phyloP scores from a whole-genome alignment of 2,329 filamentous ascomycete genomes.

The Berkeleyomyces basicola region DNA sequence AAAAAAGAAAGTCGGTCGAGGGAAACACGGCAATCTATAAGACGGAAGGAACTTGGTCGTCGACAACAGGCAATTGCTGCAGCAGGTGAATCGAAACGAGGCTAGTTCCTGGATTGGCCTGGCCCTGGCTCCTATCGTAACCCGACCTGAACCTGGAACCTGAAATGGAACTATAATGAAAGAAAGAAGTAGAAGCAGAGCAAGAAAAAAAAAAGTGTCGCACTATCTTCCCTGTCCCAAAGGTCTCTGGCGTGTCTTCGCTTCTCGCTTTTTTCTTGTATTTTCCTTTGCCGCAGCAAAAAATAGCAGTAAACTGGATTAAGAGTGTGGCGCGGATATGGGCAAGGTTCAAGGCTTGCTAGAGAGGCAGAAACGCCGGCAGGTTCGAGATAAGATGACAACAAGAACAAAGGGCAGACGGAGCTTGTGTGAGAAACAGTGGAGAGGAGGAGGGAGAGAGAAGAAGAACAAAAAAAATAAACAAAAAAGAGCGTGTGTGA shows the following conservation, averaged over 20 bases:
- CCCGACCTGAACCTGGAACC: constrained; percentile 13
- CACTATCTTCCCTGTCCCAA: neutral
- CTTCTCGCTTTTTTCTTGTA: neutral
- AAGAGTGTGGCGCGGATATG: neutral
- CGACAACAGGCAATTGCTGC: constrained; percentile 4
- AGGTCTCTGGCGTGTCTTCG: neutral
- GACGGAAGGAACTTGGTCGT: constrained; percentile 4
- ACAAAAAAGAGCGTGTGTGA: neutral
- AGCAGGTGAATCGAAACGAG: constrained; percentile 11
- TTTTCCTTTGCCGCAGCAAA: neutral
- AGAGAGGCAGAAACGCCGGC: neutral
- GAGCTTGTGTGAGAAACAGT: neutral
- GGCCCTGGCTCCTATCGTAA: constrained; percentile 12
- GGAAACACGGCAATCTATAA: constrained; percentile 3
- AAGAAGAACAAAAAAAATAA: neutral
- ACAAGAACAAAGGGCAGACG: neutral
- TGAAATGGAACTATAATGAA: constrained; percentile 7
- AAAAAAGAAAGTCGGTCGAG: neutral
- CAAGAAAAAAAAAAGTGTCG: neutral
- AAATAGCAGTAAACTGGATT: constrained; percentile 1
- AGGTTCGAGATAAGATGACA: constrained; percentile 1
- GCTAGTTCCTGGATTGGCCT: constrained; percentile 10
- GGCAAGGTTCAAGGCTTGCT: neutral
- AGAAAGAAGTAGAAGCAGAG: neutral
- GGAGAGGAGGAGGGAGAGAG: neutral